Evolutionary conservation across 495 filamentous ascomycete genomes (phyloP), one percentile per base, ranked within the genome.

Genomic region (Corynascus novoguineensis): DNA sequence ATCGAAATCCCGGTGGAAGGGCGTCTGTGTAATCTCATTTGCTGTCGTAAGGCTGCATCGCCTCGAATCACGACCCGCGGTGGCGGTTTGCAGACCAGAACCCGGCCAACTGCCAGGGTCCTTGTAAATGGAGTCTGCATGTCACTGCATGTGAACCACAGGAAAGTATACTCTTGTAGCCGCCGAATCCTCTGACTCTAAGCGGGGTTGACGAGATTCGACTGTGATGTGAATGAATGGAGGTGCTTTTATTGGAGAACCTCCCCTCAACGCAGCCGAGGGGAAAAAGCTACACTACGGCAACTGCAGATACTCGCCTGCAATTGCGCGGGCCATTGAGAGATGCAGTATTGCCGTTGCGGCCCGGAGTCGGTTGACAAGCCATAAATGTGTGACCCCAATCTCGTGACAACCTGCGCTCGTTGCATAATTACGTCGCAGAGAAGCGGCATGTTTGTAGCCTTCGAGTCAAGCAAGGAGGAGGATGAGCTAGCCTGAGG

Each of bases 21-120:
- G 62, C 58, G 45, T 29, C 24, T 64, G 31, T 51, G 63, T 24
- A 22, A 41, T 64, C 53, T 62, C 60, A 75, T 75, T 75, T 66
- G 72, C 61, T 62, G 55, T 17, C 28, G 38, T 56, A 48, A 14
- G 49, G 51, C 58, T 57, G 60, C 67, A 63, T 57, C 61, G 66
- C 68, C 62, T 60, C 68, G 64, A 71, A 71, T 69, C 48, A 52
- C 44, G 47, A 48, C 51, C 37, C 50, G 44, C 46, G 35, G 52
- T 63, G 63, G 64, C 58, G 58, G 50, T 61, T 57, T 53, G 54
- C 55, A 32, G 17, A 19, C 25, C 14, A 15, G 6, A 14, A 40
- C 24, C 28, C 24, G 15, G 11, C 28, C 41, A 37, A 21, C 21
- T 27, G 4, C 53, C 29, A 22, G 53, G 53, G 31, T 48, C 32